Conservation (phyloP, 305 asterid genomes). For the Fraxinus sp. region DNA sequence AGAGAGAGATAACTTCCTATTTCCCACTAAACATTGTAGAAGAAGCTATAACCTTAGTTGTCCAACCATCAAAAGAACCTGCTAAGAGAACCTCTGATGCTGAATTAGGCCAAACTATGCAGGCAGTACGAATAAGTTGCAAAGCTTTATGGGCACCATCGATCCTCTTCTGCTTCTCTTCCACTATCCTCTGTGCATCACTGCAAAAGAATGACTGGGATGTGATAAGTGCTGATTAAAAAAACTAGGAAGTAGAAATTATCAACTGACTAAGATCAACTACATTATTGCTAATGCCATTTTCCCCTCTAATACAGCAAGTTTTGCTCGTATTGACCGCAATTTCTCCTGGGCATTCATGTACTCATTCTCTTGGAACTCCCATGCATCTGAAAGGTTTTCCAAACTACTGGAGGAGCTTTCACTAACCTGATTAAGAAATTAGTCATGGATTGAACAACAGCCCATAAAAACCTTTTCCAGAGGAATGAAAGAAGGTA, state of each 20-base stretch:
- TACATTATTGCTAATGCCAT: constrained; percentile 67
- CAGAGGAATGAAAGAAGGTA: not conserved
- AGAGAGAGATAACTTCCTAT: not conserved
- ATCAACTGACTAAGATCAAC: constrained; percentile 22
- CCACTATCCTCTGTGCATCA: constrained; percentile 53
- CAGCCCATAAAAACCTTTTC: not conserved
- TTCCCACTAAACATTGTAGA: constrained; percentile 5
- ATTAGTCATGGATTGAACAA: not conserved
- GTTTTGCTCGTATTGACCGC: constrained; percentile 68
- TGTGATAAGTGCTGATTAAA: not conserved
- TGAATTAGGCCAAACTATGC: constrained; percentile 65
- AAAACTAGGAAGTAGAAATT: constrained; percentile 3
- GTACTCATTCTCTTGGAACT: constrained; percentile 80
- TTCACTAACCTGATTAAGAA: constrained; percentile 45
- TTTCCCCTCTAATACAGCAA: constrained; percentile 82
- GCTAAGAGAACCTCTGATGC: constrained; percentile 75
- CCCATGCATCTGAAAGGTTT: constrained; percentile 70
- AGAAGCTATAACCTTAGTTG: constrained; percentile 60
- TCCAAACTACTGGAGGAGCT: constrained; percentile 38
- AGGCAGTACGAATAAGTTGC: constrained; percentile 61
- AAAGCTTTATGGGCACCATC: constrained; percentile 52
- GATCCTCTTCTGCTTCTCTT: constrained; percentile 58
- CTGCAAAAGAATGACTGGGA: constrained; percentile 40
- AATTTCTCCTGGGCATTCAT: constrained; percentile 61
- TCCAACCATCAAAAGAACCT: constrained; percentile 99